These are phyloP conservation scores for Wickerhamiella siamensis DNA, from an alignment of 805 yeast species.

Conservation along the genomic window DNA sequence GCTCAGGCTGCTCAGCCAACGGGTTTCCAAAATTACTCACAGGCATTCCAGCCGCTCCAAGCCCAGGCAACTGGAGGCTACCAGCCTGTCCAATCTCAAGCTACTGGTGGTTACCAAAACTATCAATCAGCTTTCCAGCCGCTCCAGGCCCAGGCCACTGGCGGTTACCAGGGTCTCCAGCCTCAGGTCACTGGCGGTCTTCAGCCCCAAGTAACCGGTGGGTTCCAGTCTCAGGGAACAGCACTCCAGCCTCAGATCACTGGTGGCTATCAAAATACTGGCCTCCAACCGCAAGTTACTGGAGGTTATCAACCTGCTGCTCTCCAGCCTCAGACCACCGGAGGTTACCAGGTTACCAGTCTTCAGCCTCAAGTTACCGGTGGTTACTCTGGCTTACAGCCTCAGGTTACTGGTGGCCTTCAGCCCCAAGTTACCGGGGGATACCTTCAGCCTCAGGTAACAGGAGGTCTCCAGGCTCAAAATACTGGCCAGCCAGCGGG, in stretches of 20 bases:
- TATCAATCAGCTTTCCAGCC: constrained; percentile 21
- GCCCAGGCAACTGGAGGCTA: constrained; percentile 19
- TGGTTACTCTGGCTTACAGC: constrained; percentile 21
- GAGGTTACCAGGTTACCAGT: constrained; percentile 33
- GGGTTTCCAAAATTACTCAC: constrained; percentile 3
- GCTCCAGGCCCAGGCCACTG: constrained; percentile 16
- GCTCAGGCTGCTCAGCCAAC: constrained; percentile 4
- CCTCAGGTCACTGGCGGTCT: constrained; percentile 34
- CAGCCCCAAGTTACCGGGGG: constrained; percentile 13
- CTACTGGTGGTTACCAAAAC: constrained; percentile 16
- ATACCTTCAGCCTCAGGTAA: constrained; percentile 12
- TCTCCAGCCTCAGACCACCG: constrained; percentile 54
- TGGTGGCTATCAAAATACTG: constrained; percentile 34
- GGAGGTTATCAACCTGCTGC: constrained; percentile 8
- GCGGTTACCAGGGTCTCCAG: constrained; percentile 19
- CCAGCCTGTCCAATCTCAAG: constrained; percentile 14
- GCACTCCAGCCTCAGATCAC: constrained; percentile 49
- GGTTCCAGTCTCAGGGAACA: constrained; percentile 4
- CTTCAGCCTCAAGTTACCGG: constrained; percentile 12
- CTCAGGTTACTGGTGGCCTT: constrained; percentile 33
- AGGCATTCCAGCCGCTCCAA: constrained; percentile 11
- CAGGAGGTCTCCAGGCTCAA: constrained; percentile 16
- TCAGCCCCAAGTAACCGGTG: constrained; percentile 12
- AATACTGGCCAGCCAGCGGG: constrained; percentile 18
- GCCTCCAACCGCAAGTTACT: constrained; percentile 11